These are phyloP conservation scores for Xanthoconium separans DNA, from an alignment of 1,284 basidiomycete species.

Conservation along the genomic window DNA sequence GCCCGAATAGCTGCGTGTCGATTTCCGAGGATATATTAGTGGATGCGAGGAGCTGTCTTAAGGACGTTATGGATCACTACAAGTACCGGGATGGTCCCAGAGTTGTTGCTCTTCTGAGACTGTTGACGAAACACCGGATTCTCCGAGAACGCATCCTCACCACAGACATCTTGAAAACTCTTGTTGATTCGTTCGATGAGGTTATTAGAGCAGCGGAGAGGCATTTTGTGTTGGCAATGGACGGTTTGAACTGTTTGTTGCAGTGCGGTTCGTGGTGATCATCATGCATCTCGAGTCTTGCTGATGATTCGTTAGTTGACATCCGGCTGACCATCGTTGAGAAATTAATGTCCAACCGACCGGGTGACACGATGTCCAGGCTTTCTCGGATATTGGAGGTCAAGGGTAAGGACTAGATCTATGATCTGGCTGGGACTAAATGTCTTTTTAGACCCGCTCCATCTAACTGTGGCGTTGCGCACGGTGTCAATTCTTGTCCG, in stretches of 20 bases:
- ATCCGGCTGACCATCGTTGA: constrained; percentile 1
- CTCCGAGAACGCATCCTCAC: constrained; percentile 18
- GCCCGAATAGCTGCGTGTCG: no score
- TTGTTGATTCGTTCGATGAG: constrained; percentile 15
- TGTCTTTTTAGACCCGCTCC: constrained; percentile 7
- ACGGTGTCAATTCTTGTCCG: not conserved
- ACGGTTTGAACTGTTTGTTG: constrained; percentile 18
- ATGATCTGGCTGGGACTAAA: not conserved
- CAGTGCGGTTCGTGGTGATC: constrained; percentile 16
- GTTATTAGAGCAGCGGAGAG: constrained; percentile 4
- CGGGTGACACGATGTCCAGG: not conserved
- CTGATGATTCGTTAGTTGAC: constrained; percentile 12
- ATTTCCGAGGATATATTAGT: not conserved
- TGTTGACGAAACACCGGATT: constrained; percentile 15
- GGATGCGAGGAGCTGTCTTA: not conserved
- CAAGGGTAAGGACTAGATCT: constrained; percentile 3
- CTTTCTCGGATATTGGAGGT: constrained; percentile 17
- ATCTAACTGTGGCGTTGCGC: constrained; percentile 18
- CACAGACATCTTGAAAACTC: constrained; percentile 5
- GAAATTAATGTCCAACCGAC: not conserved
- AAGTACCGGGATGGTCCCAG: constrained; percentile 7
- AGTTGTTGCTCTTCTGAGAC: constrained; percentile 21
- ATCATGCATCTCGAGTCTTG: not conserved
- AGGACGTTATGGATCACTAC: no score
- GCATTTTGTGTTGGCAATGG: constrained; percentile 24